Evolutionary conservation across 805 yeast species (phyloP).

Genomic region (Spathaspora girioi): DNA sequence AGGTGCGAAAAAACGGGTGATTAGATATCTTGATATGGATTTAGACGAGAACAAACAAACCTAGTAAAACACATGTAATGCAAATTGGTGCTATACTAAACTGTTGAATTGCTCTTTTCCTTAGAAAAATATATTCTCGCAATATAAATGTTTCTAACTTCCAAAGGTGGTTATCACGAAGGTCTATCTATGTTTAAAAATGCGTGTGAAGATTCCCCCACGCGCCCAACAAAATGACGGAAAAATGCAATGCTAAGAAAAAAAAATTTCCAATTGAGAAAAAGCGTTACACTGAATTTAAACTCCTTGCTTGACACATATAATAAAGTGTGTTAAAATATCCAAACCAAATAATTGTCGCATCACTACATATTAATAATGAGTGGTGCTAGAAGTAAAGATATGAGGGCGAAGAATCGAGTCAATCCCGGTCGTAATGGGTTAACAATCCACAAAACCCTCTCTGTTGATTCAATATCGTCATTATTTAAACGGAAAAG

Average conservation of each 20-base stretch:
- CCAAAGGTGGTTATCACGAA: background rate
- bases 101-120: too few relatives aligned
- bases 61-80: too few relatives aligned
- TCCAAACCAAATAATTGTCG: background rate
- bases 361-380: background rate
- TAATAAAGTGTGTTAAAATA: too few relatives aligned
- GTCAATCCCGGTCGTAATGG: background rate
- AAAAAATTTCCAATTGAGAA: background rate
- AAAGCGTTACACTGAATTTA: background rate
- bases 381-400: background rate
- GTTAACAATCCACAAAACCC: slow-evolving; percentile 16
- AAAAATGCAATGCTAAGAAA: background rate
- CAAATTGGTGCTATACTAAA: too few relatives aligned
- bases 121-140: too few relatives aligned
- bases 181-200: background rate
- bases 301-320: too few relatives aligned
- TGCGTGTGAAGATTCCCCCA: background rate
- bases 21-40: too few relatives aligned
- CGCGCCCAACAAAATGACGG: background rate
- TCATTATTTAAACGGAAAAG: slow-evolving; percentile 29
- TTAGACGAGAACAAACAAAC: too few relatives aligned
- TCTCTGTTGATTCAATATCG: slow-evolving; percentile 37
- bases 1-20: too few relatives aligned
- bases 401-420: background rate
- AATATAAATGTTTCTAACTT: background rate